Base-by-base conservation (phyloP, 495 filamentous ascomycete species). In the Chaetomium fimeti region DNA sequence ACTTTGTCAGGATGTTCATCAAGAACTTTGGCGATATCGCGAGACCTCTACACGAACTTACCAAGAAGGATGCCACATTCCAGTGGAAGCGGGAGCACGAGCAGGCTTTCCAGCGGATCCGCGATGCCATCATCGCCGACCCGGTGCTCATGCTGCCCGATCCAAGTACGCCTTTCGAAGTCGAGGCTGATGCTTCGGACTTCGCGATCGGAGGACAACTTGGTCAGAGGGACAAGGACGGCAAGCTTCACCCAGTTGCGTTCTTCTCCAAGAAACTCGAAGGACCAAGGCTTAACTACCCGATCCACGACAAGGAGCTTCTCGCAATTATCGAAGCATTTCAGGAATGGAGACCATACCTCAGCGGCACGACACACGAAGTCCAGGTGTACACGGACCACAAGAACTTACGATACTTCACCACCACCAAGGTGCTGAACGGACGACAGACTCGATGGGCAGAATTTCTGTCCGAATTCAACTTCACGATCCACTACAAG, bases 401-500 rank as follows among this genome's bases (percentile, higher is more conserved):
- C 22, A 57, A 63, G 25, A 63, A 63, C 47, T 25, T 49, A 22
- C 5, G 32, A 45, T 65, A 55, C 49, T 76, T 76, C 62, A 74
- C 63, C n/a, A 69, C 25, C 32, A 71, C 43, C 0, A 68, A 72
- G 36, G 25, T 54, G 12, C 55, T 78, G 22, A 76, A 70, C 51
- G n/a, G 60, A 29, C 28, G 64, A 54, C 55, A 76, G 66, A 68
- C 64, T 4, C 0, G 56, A 43, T 77, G 63, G 62, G 47, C 52
- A 2, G 57, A 72, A 47, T 70, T 67, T 51, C 59, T 80, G 3
- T 64, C 48, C 0, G 2, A 61, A 25, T 77, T 75, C 57, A 68
- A 78, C 42, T 77, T 77, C 42, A 52, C 48, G 11, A 73, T 75
- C 55, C 29, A 61, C 25, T 72, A 77, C 59, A 24, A 57, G 16